A percentile compares a stretch with the other conserved stretches of the same genome.
These are phyloP conservation scores for Tricholoma sp. DNA, from an alignment of 768 basidiomycete genomes.

Conservation along the genomic window DNA sequence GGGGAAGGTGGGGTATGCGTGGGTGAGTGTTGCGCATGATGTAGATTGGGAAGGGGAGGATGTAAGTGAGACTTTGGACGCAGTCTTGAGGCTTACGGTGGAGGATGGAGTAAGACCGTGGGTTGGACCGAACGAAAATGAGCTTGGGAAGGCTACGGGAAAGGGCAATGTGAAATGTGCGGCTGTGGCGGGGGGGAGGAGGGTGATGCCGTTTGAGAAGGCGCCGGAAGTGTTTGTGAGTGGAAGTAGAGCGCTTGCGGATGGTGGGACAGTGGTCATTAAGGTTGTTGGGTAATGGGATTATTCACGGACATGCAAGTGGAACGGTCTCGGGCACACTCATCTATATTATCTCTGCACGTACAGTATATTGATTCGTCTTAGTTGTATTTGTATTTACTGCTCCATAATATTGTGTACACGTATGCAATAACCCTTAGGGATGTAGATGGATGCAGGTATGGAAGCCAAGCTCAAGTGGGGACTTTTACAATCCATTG, in stretches of 20 bases:
- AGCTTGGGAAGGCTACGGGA: slow-evolving; percentile 18
- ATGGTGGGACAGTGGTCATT: slow-evolving; percentile 42
- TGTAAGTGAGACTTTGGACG: slow-evolving; percentile 46
- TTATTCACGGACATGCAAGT: slow-evolving; percentile 2
- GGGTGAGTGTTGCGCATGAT: slow-evolving; percentile 77
- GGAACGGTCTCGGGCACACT: neutral
- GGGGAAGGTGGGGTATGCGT: slow-evolving; percentile 64
- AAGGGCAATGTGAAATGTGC: neutral
- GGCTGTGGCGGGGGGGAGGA: neutral
- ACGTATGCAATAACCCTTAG: neutral
- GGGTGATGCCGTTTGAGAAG: slow-evolving; percentile 50
- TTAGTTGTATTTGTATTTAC: too few species aligned
- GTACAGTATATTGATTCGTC: neutral
- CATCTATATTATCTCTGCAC: neutral
- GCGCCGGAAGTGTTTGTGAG: slow-evolving; percentile 47
- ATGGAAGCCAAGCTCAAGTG: too few species aligned
- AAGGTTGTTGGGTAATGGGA: slow-evolving; percentile 31
- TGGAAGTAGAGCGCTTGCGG: slow-evolving; percentile 25
- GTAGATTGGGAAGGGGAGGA: slow-evolving; percentile 82
- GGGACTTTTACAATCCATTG: too few species aligned
- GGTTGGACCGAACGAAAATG: slow-evolving; percentile 20
- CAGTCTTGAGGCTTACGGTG: slow-evolving; percentile 36
- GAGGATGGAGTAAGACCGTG: slow-evolving; percentile 41
- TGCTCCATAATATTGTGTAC: neutral
- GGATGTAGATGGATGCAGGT: neutral